These are phyloP conservation scores for Trichoderma sp. DNA, from an alignment of 2,329 filamentous ascomycete species.

Conservation along the genomic window DNA sequence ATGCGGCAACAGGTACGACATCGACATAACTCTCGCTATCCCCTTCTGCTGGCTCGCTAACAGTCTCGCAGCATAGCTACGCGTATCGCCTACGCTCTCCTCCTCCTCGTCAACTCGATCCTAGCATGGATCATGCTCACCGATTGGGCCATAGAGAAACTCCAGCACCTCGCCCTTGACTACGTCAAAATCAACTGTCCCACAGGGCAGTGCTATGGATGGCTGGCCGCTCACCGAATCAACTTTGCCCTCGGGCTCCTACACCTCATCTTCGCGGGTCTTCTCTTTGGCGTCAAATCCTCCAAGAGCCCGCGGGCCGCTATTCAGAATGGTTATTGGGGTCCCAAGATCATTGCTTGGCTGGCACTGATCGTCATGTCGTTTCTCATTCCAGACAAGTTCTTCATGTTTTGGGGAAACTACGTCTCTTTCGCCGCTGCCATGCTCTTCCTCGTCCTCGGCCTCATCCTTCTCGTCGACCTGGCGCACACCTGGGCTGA, in stretches of 20 bases:
- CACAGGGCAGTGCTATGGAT: constrained; percentile 89
- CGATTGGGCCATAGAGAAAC: constrained; percentile 94
- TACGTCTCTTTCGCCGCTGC: constrained; percentile 87
- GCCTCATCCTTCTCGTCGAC: constrained; percentile 89
- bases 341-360: constrained; percentile 92
- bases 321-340: constrained; percentile 99
- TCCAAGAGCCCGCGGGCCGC: constrained; percentile 85
- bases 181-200: constrained; percentile 95
- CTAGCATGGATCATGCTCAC: constrained; percentile 99
- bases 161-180: constrained; percentile 88
- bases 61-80: constrained; percentile 74
- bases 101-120: constrained; percentile 95
- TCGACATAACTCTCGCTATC: neutral
- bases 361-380: constrained; percentile 82
- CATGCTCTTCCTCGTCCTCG: constrained; percentile 90
- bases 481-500: constrained; percentile 97
- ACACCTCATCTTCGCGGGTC: constrained; percentile 80
- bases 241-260: constrained; percentile 96
- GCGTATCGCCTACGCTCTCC: constrained; percentile 91
- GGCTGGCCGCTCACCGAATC: constrained; percentile 94
- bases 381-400: constrained; percentile 91
- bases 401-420: constrained; percentile 95
- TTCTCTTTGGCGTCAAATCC: constrained; percentile 83
- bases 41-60: neutral
- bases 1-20: constrained; percentile 82